Percentiles rank a stretch among this genome's conserved stretches.
Conservation (phyloP, 257 asterid genomes). For the Ehretia macrophylla region DNA sequence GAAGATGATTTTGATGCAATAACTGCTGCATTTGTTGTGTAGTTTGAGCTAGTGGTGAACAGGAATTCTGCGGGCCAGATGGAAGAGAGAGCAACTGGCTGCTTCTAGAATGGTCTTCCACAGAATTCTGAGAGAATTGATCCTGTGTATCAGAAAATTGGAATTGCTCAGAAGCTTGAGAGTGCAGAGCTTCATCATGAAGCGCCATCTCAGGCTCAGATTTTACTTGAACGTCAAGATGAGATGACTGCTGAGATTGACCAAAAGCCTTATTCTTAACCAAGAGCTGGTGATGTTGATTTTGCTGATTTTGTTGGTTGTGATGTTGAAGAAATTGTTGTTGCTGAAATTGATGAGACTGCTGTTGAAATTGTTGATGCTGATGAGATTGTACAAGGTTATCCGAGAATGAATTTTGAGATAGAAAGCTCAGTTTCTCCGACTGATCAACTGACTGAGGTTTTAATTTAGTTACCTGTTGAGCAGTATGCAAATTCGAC, state of each 20-base stretch:
- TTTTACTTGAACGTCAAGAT: constrained; percentile 46
- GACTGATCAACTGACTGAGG: constrained; percentile 47
- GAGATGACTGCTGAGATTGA: constrained; percentile 52
- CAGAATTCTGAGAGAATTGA: constrained; percentile 46
- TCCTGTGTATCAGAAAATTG: constrained; percentile 54
- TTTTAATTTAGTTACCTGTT: constrained; percentile 43
- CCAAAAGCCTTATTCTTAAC: constrained; percentile 45
- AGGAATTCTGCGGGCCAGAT: constrained; percentile 38
- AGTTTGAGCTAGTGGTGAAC: constrained; percentile 42
- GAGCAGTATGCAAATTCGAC: constrained; percentile 44
- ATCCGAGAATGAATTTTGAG: constrained; percentile 44
- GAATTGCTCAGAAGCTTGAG: constrained; percentile 55
- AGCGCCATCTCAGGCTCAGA: constrained; percentile 50
- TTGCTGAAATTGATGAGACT: constrained; percentile 61
- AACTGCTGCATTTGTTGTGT: constrained; percentile 60
- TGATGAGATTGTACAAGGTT: constrained; percentile 49
- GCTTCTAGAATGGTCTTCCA: constrained; percentile 53
- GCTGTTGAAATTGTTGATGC: constrained; percentile 49
- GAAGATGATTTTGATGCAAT: constrained; percentile 49
- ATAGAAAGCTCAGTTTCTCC: constrained; percentile 51
- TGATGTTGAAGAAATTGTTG: constrained; percentile 53
- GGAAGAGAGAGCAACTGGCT: constrained; percentile 43
- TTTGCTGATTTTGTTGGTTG: constrained; percentile 53
- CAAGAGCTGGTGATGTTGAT: constrained; percentile 55
- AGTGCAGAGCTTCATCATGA: constrained; percentile 41